phyloP scores from a whole-genome alignment of 2,329 filamentous ascomycete genomes.

The Trichoderma citrinoviride region DNA sequence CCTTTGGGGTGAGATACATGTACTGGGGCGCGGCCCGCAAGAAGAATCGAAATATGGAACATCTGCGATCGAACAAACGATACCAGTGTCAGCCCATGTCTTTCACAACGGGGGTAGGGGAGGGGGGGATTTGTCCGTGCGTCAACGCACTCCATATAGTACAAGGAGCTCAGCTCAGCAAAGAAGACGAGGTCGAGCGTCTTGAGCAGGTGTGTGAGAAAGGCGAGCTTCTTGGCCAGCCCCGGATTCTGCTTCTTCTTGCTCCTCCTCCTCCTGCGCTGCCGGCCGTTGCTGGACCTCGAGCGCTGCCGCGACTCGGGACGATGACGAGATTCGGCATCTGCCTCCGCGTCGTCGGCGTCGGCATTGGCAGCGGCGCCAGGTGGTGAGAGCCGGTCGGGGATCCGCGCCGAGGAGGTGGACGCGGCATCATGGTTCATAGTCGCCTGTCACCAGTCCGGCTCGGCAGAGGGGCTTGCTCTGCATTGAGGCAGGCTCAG shows the following conservation, averaged over 20 bases:
- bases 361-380: constrained; percentile 22
- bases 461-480: constrained; percentile 28
- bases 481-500: constrained; percentile 22
- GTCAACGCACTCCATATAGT: constrained; percentile 63
- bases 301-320: constrained; percentile 22
- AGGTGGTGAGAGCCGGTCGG: constrained; percentile 25
- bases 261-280: constrained; percentile 39
- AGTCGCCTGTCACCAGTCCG: constrained; percentile 40
- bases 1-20: constrained; percentile 62
- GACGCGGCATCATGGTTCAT: constrained; percentile 53
- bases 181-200: constrained; percentile 63
- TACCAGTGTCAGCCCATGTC: neutral
- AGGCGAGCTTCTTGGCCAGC: constrained; percentile 57
- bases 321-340: constrained; percentile 5
- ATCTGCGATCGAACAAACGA: constrained; percentile 42
- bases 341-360: constrained; percentile 14
- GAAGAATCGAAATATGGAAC: constrained; percentile 61
- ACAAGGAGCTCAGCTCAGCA: constrained; percentile 62
- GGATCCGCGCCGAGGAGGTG: constrained; percentile 38
- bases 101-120: neutral
- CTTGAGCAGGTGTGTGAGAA: constrained; percentile 58
- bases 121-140: neutral
- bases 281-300: constrained; percentile 30
- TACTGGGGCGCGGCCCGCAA: constrained; percentile 59
- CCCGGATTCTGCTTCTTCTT: constrained; percentile 41